These are phyloP conservation scores for Liquidambar formosana DNA, from an alignment of 164 flowering plant species.

Conservation along the genomic window DNA sequence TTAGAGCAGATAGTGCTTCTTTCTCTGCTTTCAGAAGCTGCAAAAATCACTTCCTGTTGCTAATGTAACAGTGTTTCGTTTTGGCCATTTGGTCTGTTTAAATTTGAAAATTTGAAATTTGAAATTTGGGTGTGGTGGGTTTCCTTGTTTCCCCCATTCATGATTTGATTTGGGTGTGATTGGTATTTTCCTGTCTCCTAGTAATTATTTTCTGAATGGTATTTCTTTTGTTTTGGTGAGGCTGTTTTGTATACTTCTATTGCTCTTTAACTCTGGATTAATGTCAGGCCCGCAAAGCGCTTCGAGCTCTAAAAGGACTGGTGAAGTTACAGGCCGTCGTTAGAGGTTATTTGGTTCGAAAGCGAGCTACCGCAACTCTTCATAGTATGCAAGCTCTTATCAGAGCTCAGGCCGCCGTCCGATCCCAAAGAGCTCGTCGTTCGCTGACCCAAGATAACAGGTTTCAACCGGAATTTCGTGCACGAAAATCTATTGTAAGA, in stretches of 20 bases:
- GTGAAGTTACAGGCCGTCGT: constrained; percentile 72
- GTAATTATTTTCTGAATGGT: background rate
- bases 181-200: background rate
- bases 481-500: constrained; percentile 48
- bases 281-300: constrained; percentile 60
- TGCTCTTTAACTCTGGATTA: no score
- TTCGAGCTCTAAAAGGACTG: constrained; percentile 58
- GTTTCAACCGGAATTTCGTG: constrained; percentile 28
- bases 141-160: background rate
- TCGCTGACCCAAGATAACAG: constrained; percentile 28
- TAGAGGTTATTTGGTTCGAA: constrained; percentile 62
- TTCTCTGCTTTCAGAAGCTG: constrained; percentile 1
- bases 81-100: background rate
- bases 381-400: constrained; percentile 64
- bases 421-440: constrained; percentile 40
- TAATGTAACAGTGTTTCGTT: constrained; percentile 17
- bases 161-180: background rate
- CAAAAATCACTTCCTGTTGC: background rate
- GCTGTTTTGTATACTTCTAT: background rate
- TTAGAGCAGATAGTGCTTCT: background rate
- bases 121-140: background rate
- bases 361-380: constrained; percentile 52
- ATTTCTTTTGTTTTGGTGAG: no score
- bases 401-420: constrained; percentile 49
- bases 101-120: background rate